Base-by-base conservation (phyloP, 1,139 yeast genomes). In the Candida anutae region DNA sequence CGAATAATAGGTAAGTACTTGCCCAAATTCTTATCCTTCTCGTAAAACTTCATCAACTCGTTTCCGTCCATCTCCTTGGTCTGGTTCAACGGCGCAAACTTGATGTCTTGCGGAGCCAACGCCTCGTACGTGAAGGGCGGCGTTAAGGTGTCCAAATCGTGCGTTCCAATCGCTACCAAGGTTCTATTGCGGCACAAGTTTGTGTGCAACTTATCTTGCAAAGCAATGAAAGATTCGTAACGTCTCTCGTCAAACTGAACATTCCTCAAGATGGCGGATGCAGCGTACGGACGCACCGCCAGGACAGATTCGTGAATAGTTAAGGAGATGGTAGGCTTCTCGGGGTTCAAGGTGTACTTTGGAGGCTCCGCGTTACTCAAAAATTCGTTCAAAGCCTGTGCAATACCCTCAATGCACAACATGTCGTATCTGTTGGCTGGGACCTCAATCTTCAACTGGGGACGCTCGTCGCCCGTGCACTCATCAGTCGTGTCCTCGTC, bases 391-490 rank as follows among this genome's bases (percentile, higher is more conserved):
- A 93, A 67, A 1, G 97, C 93, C 50, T 87, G 94, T 1, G 96
- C 85, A 55, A 93, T 88, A 50, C 99, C 99, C 59, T 93, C 99
- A 40, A 87, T 81, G 65, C 98, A 93, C 43, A 93, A 76, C 90
- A 93, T 77, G 55, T 90, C 99, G 50, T 90, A 93, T 63, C 98
- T 76, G 62, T 93, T 93, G 39, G 99, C 99, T 32, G 96, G 97
- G 40, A 93, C 79, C 56, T 93, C 99, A 48, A 93, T 87, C 62
- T 93, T 93, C 47, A 85, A 70, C 58, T 88, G 94, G 14, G 99
- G 96, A 55, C 97, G 84, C 60, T 88, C 96, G 26, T 73, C 77
- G 32, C 71, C 79, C 43, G 64, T 65, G 37, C 83, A 79, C 29
- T 80, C 93, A 28, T 80, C 85, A 26, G 93, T 82, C 45, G 83